phyloP scores from a whole-genome alignment of 345 rosid species.

The Eucalyptus lansdowneana region DNA sequence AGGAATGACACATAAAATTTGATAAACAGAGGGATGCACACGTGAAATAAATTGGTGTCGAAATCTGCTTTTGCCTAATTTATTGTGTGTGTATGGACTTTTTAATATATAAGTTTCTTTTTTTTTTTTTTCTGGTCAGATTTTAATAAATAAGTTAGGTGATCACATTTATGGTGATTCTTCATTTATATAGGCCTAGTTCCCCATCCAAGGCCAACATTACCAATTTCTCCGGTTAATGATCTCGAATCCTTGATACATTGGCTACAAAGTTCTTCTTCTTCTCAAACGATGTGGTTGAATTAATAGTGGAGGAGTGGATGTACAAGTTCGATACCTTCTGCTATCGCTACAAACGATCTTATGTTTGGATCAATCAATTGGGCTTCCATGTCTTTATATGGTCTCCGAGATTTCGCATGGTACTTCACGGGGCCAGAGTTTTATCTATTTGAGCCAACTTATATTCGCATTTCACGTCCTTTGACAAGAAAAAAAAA shows the following conservation, averaged over 20 bases:
- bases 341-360: neutral
- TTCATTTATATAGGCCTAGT: neutral
- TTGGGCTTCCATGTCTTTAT: neutral
- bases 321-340: neutral
- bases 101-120: neutral
- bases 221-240: neutral
- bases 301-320: neutral
- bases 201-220: neutral
- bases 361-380: neutral
- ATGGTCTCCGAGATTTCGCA: neutral
- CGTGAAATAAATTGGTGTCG: neutral
- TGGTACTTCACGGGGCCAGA: neutral
- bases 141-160: neutral
- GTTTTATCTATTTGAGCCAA: neutral
- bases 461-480: neutral
- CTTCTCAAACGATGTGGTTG: neutral
- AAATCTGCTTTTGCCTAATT: neutral
- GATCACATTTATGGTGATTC: neutral
- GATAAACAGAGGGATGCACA: neutral
- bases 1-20: neutral
- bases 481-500: neutral
- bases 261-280: neutral
- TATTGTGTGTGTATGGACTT: neutral
- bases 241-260: neutral
- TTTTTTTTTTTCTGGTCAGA: too few species aligned